phyloP scores from a whole-genome alignment of 2,329 filamentous ascomycete genomes.

The Ophiosphaerella herpotricha region DNA sequence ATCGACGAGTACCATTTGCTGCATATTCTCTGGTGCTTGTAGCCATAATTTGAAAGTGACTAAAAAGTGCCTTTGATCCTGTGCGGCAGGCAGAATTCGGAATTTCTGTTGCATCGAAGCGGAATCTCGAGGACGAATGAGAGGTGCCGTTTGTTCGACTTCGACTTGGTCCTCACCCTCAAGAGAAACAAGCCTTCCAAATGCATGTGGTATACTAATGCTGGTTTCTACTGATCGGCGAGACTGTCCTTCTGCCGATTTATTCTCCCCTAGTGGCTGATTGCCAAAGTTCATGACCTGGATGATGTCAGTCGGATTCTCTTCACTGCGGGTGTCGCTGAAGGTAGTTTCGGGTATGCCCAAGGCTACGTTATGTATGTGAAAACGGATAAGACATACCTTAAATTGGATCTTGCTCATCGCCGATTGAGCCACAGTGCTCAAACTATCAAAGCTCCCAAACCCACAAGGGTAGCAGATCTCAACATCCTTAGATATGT shows the following conservation, averaged over 20 bases:
- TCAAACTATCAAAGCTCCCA: slow-evolving; percentile 2
- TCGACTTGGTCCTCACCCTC: not conserved
- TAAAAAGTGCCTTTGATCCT: slow-evolving; percentile 3
- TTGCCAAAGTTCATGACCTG: slow-evolving; percentile 2
- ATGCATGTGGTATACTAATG: not conserved
- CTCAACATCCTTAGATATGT: slow-evolving; percentile 2
- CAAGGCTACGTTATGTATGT: no score
- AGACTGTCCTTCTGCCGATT: not conserved
- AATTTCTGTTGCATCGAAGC: slow-evolving; percentile 4
- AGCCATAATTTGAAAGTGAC: slow-evolving; percentile 5
- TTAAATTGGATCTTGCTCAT: slow-evolving; percentile 3
- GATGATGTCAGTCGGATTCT: not conserved
- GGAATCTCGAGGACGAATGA: not conserved
- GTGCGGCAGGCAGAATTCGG: slow-evolving; percentile 1
- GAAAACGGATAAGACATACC: not conserved
- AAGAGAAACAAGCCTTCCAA: not conserved
- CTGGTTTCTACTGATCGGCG: not conserved
- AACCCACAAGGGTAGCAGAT: slow-evolving; percentile 7
- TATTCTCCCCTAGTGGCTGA: slow-evolving; percentile 1
- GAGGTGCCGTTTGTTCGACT: not conserved
- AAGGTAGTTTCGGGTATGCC: no score
- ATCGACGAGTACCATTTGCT: slow-evolving; percentile 5
- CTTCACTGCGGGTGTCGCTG: no score
- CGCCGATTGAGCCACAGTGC: slow-evolving; percentile 6
- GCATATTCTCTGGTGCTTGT: not conserved